Base-by-base conservation (phyloP, 163 green algal genomes). In the Prototheca cutis region DNA sequence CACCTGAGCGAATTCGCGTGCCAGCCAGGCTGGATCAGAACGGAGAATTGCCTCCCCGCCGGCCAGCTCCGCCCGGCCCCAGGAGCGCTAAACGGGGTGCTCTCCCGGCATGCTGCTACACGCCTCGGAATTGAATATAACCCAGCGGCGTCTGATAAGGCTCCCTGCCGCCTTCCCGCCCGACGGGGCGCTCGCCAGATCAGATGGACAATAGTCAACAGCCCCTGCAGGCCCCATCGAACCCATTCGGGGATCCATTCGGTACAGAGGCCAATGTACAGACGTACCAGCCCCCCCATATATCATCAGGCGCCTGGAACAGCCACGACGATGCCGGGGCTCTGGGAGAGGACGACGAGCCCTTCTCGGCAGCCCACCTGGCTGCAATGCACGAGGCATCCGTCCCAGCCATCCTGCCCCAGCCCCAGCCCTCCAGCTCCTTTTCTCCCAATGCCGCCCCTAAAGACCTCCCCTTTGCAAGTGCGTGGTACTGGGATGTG, bases 311-410 rank as follows among this genome's bases (percentile, higher is more conserved):
- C 10, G 40, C 56, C 40, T 57, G 48, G 33, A 42, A 21, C n/a
- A 33, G 19, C 6, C 23, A 13, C 28, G 33, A 47, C 13, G 32
- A 40, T 4, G 23, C 17, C 6, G 30, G 42, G 23, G 52, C 6
- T 13, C 18, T 58, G 17, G 29, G 10, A 4, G 52, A 40, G 17
- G 52, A 65, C 40, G 34, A 61, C 13, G 65, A 73, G 64, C 70
- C 70, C 39, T 77, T 77, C 56, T 71, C 64, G 3, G 55, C 64
- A 23, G 70, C 70, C 4, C 58, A 77, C 48, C 48, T 77, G 29
- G 59, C 56, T 3, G 68, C 62, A 7, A 55, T 48, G 24, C 40
- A 62, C n/a, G 30, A 71, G n/a, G 55, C 36, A 0, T 33, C 31
- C 6, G 68, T 76, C 24, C 68, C 68, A 25, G 51, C 62, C 23